A percentile compares a stretch with the other conserved stretches of the same genome.
phyloP scores from a whole-genome alignment of 2,329 filamentous ascomycete species.

The Pestalotiopsis sp. region DNA sequence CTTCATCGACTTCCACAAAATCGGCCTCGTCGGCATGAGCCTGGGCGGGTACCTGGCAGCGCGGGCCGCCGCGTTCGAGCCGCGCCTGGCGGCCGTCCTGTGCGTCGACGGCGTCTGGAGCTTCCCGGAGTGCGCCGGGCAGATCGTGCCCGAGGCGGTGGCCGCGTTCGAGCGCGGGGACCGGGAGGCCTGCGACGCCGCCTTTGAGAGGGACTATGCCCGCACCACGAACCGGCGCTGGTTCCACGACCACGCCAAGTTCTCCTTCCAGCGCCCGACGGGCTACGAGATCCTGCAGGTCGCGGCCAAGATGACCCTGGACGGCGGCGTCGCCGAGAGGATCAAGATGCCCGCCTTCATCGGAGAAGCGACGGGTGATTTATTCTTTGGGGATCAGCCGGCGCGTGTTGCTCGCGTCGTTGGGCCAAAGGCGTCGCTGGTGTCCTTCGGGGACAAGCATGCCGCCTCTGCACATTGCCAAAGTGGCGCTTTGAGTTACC shows the following conservation, averaged over 20 bases:
- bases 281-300: slow-evolving; percentile 25
- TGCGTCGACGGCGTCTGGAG: slow-evolving; percentile 22
- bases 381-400: slow-evolving; percentile 22
- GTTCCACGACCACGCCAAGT: slow-evolving; percentile 37
- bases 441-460: neutral
- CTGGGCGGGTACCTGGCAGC: slow-evolving; percentile 23
- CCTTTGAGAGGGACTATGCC: slow-evolving; percentile 2
- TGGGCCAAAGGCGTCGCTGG: neutral
- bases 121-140: slow-evolving; percentile 14
- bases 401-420: neutral
- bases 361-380: slow-evolving; percentile 25
- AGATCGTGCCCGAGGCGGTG: slow-evolving; percentile 21
- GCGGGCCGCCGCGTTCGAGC: slow-evolving; percentile 31
- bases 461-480: neutral
- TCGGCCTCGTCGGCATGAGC: slow-evolving; percentile 19
- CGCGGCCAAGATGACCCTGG: slow-evolving; percentile 18
- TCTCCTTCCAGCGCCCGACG: slow-evolving; percentile 34
- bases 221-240: slow-evolving; percentile 26
- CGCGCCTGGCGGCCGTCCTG: slow-evolving; percentile 23
- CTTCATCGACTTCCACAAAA: slow-evolving; percentile 15
- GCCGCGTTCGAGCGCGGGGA: slow-evolving; percentile 22
- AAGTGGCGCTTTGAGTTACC: neutral
- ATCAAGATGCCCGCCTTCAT: slow-evolving; percentile 31
- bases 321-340: slow-evolving; percentile 17
- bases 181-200: slow-evolving; percentile 17